A percentile compares a stretch with the other conserved stretches of the same genome.
Evolutionary conservation across 495 filamentous ascomycete genomes (phyloP).

Genomic region (Penicillium simplicissimum): DNA sequence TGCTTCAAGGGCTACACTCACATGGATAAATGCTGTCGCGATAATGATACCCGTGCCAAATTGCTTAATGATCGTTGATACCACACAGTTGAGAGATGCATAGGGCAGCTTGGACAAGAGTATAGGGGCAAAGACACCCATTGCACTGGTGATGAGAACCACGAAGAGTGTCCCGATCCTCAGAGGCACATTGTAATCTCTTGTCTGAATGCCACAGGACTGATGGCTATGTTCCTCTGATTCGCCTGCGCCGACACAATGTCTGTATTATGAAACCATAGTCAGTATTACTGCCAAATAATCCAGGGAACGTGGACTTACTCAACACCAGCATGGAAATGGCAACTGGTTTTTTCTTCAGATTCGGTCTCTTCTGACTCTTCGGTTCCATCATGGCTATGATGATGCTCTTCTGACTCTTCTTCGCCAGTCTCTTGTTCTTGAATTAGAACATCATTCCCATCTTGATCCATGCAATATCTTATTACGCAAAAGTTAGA

Average conservation of each 20-base stretch:
- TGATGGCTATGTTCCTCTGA: constrained; percentile 25
- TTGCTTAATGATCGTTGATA: constrained; percentile 56
- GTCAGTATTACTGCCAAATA: background rate
- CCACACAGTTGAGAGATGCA: constrained; percentile 43
- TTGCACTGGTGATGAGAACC: constrained; percentile 51
- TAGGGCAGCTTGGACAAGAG: constrained; percentile 36
- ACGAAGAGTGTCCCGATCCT: constrained; percentile 64
- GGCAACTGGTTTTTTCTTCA: constrained; percentile 43
- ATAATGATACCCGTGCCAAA: constrained; percentile 76
- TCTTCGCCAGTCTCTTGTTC: constrained; percentile 26
- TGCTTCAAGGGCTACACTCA: constrained; percentile 26
- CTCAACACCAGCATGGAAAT: constrained; percentile 69
- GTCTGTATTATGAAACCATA: constrained; percentile 26
- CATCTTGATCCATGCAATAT: constrained; percentile 50
- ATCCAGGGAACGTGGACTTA: constrained; percentile 29
- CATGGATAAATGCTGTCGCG: constrained; percentile 70
- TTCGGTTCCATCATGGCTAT: background rate
- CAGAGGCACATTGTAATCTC: constrained; percentile 60
- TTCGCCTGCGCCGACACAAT: constrained; percentile 49
- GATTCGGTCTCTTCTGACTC: constrained; percentile 13
- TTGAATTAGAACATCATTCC: constrained; percentile 46
- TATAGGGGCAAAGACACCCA: constrained; percentile 48
- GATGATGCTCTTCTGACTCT: constrained; percentile 7
- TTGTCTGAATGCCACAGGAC: constrained; percentile 44
- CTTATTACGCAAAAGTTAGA: constrained; percentile 23